Base-by-base conservation (phyloP, 257 asterid species). In the Thymus mandschuricus region DNA sequence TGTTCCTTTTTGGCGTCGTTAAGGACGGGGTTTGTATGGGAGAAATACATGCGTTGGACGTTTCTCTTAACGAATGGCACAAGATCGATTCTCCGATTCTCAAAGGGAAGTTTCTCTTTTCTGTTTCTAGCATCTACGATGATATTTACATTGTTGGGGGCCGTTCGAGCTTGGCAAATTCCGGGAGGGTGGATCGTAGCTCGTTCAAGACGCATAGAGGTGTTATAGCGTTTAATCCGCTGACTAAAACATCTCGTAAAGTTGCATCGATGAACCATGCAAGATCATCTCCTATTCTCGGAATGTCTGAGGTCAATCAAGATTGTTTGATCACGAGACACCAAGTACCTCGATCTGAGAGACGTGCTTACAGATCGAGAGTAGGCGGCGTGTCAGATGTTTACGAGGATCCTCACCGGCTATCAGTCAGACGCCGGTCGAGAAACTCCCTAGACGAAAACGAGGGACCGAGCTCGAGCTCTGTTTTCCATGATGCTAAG, bases 371-470 rank as follows among this genome's bases (percentile, higher is more conserved):
- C 81, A 74, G 97, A 65, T 60, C 95, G n/a, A 82, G 96, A 69
- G 68, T 82, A 34, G 97, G 91, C 46, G 97, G 95, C n/a, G 87
- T 75, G 8, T 86, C 92, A 0, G 96, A 95, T 76, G 98, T 95
- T 52, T 95, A 95, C 6, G 98, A 95, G 81, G 99, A 95, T 80
- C 99, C 99, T 70, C 99, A 95, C 76, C 82, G 98, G 55, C 92
- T 95, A 8, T 95, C 98, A 0, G 88, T 91, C 11, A 79, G 98
- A 75, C 95, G 98, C 13, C 96, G 88, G 41, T 76, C 81, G 10
- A 80, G 92, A 58, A 77, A 71, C 66, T 84, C 96, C 10, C 76
- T 45, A 1, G 97, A 93, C 38, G 98, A 85, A 72, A 87, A 84
- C n/a, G 92, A 84, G 6, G 21, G 21, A 21, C 21, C 21, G 21